Conservation (phyloP, 2,329 filamentous ascomycete species). For the Ustulina deusta region DNA sequence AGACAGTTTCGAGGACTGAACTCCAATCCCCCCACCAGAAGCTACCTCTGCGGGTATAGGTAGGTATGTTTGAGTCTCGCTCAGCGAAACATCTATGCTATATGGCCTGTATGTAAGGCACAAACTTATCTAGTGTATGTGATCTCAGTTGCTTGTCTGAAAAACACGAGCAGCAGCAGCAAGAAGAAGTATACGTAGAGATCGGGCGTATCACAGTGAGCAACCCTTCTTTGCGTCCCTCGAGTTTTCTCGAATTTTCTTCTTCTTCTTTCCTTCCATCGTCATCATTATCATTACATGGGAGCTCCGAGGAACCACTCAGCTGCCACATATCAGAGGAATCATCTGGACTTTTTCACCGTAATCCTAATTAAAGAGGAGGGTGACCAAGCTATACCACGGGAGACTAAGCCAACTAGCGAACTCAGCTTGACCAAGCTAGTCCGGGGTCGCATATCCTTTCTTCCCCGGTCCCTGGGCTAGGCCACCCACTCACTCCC, state of each 20-base stretch:
- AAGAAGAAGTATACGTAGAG: constrained; percentile 14
- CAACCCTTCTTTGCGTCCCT: constrained; percentile 3
- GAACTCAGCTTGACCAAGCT: constrained; percentile 49
- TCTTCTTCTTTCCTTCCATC: neutral
- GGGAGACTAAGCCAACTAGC: constrained; percentile 39
- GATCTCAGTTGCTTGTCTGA: constrained; percentile 14
- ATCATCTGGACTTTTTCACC: constrained; percentile 27
- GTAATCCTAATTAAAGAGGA: constrained; percentile 34
- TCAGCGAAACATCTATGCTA: constrained; percentile 31
- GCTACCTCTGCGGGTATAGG: constrained; percentile 22
- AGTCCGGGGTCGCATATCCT: constrained; percentile 44
- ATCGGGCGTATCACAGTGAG: constrained; percentile 19
- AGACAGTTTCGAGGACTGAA: constrained; percentile 34
- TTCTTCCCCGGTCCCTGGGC: constrained; percentile 40
- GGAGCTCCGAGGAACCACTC: constrained; percentile 35
- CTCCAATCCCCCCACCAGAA: constrained; percentile 19
- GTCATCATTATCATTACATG: constrained; percentile 27
- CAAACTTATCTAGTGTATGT: constrained; percentile 18
- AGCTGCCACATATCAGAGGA: constrained; percentile 31
- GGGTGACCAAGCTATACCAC: constrained; percentile 33
- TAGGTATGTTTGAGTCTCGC: constrained; percentile 27
- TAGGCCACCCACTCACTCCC: constrained; percentile 46
- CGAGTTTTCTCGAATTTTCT: constrained; percentile 10
- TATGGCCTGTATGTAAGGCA: constrained; percentile 26
- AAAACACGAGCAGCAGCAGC: constrained; percentile 3